These are phyloP conservation scores for Plasmodium yoelii DNA, from an alignment of 169 alveolate species.

Conservation along the genomic window DNA sequence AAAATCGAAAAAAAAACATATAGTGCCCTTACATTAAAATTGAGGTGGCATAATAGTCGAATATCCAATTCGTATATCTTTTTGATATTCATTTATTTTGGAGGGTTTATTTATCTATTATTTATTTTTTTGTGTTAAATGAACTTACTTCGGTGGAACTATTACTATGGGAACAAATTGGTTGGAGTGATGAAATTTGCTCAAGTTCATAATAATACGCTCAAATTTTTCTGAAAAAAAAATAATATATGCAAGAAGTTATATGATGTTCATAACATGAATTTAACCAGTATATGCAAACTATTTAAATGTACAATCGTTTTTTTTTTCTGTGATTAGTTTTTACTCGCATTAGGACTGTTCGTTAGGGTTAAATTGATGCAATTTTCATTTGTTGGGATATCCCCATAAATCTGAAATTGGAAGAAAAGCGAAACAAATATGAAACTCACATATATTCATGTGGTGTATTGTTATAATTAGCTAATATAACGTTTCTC, in stretches of 20 bases:
- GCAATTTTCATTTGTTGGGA: conserved; percentile 57
- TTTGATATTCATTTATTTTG: too few species aligned
- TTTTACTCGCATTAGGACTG: conserved; percentile 34
- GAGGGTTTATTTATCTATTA: too few species aligned
- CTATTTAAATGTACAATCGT: not conserved
- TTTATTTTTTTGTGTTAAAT: not conserved
- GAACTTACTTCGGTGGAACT: conserved; percentile 67
- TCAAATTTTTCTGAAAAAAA: conserved; percentile 41
- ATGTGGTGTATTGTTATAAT: not conserved
- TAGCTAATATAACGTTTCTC: too few species aligned
- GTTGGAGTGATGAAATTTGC: conserved; percentile 51
- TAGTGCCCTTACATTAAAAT: not conserved
- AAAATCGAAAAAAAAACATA: not conserved
- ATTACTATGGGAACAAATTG: conserved; percentile 60
- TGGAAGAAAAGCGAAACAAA: conserved; percentile 1
- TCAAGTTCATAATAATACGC: conserved; percentile 52
- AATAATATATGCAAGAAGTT: conserved; percentile 3
- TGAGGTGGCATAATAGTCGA: too few species aligned
- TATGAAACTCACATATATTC: not conserved
- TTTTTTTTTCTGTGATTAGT: not conserved
- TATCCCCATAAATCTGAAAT: conserved; percentile 55
- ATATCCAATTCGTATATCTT: too few species aligned
- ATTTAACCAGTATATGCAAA: not conserved
- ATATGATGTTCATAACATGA: not conserved
- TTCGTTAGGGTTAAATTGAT: conserved; percentile 42